Percentiles rank a stretch among this genome's conserved stretches.
Evolutionary conservation across 140 eudicot species (phyloP).

Genomic region (Ambrosia hybrid): DNA sequence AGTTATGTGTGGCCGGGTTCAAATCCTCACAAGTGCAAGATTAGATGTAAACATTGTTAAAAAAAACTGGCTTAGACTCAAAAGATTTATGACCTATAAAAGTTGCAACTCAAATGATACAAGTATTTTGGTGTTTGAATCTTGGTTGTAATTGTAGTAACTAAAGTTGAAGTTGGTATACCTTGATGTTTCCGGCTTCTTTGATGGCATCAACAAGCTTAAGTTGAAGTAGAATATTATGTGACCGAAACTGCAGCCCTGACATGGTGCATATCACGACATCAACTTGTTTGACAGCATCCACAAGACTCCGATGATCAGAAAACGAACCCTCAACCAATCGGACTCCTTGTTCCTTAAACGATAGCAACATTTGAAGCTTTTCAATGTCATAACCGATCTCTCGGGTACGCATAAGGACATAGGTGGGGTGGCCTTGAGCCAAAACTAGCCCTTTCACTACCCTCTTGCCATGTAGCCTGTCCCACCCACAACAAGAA

Average conservation of each 20-base stretch:
- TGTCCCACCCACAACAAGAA: no score
- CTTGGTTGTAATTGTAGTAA: no score
- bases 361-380: no score
- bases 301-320: conserved; percentile 51
- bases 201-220: conserved; percentile 64
- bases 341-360: conserved; percentile 46
- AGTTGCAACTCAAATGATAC: no score
- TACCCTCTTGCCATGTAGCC: conserved; percentile 35
- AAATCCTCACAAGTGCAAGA: no score
- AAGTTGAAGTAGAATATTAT: conserved; percentile 52
- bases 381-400: conserved; percentile 39
- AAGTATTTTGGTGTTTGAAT: no score
- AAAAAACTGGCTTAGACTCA: no score
- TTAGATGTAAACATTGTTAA: background rate
- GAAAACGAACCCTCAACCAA: conserved; percentile 48
- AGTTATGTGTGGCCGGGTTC: no score
- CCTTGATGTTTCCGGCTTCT: conserved; percentile 72
- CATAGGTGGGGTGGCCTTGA: conserved; percentile 52
- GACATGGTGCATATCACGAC: conserved; percentile 65
- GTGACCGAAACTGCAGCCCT: conserved; percentile 49
- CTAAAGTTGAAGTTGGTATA: conserved; percentile 8
- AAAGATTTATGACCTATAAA: no score
- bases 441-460: conserved; percentile 58
- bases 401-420: conserved; percentile 46
- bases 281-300: conserved; percentile 57